Evolutionary conservation across 2,329 filamentous ascomycete genomes (phyloP), one percentile per base, ranked within the genome.

Genomic region (Botrytis paeoniae): DNA sequence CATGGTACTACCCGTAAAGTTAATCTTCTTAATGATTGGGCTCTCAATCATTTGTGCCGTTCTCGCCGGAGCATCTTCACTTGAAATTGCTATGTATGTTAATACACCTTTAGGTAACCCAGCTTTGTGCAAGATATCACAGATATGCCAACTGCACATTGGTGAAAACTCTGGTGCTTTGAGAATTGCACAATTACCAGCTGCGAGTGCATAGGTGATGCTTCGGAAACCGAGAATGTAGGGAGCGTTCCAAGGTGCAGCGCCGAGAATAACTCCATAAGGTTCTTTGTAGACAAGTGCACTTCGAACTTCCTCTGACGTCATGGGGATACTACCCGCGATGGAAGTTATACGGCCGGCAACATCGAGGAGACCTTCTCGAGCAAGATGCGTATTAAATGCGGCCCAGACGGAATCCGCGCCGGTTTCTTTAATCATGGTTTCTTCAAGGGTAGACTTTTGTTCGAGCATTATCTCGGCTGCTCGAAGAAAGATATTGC

Each of bases 1-100:
- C 0, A 81, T 81, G 0, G 93, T 94, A 78, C 89, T 92, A 48
- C 94, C 94, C 0, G 94, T 97, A 82, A 97, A 97, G 83, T 94
- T 96, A 80, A 97, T 86, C 84, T 97, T 97, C 80, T 89, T 91
- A 73, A 97, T 83, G 0, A 85, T 84, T 0, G 88, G 88, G 78
- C 92, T 85, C 65, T 88, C 86, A 76, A 97, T 92, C 43, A 96
- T 81, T 1, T 88, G 84, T 41, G 86, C 86, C 0, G 92, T 95
- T 45, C 95, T 85, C 20, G 86, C 84, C 0, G 90, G 85, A 0
- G 93, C 93, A 76, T 92, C 88, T 73, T 89, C 85, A 72, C 89
- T 88, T 4, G 90, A 87, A 48, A 86, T 83, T 35, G 90, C 91
- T 51, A 97, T 83, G 62, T 94, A 84, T 81, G 95, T 96, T 45